These are phyloP conservation scores for Periconia sp. DNA, from an alignment of 2,329 filamentous ascomycete species.

Conservation along the genomic window DNA sequence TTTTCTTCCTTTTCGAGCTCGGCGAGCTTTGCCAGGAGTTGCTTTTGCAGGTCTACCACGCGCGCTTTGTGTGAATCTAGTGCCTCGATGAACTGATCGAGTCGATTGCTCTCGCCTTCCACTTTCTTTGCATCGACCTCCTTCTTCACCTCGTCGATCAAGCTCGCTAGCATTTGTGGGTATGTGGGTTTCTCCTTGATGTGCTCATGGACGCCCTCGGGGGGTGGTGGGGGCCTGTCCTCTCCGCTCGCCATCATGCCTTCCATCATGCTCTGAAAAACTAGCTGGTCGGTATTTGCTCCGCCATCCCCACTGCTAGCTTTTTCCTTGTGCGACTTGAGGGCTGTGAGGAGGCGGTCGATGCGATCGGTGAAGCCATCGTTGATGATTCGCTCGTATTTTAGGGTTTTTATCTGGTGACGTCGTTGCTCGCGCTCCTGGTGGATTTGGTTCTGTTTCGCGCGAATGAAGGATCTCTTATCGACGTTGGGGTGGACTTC, in stretches of 20 bases:
- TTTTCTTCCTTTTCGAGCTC: constrained; percentile 83
- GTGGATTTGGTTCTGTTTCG: constrained; percentile 97
- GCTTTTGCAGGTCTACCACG: constrained; percentile 74
- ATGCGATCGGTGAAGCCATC: constrained; percentile 86
- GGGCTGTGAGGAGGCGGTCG: constrained; percentile 70
- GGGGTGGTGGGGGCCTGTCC: constrained; percentile 75
- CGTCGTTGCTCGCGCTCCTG: constrained; percentile 83
- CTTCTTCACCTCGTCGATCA: constrained; percentile 91
- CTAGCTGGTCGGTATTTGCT: constrained; percentile 66
- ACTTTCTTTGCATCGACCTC: constrained; percentile 74
- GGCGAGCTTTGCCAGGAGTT: constrained; percentile 72
- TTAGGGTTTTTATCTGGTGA: constrained; percentile 84
- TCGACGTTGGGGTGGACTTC: constrained; percentile 99
- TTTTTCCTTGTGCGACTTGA: constrained; percentile 69
- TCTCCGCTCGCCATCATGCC: constrained; percentile 59
- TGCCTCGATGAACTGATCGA: constrained; percentile 75
- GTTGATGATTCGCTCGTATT: constrained; percentile 92
- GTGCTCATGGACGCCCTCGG: constrained; percentile 76
- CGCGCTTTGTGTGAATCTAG: constrained; percentile 76
- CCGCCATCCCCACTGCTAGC: constrained; percentile 23
- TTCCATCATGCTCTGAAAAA: constrained; percentile 89
- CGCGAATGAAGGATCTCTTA: constrained; percentile 96
- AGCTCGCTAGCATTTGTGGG: constrained; percentile 96
- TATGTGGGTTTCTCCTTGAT: constrained; percentile 79
- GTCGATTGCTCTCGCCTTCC: constrained; percentile 57